Base-by-base conservation (phyloP, 768 basidiomycete genomes). In the Mycena filopes region DNA sequence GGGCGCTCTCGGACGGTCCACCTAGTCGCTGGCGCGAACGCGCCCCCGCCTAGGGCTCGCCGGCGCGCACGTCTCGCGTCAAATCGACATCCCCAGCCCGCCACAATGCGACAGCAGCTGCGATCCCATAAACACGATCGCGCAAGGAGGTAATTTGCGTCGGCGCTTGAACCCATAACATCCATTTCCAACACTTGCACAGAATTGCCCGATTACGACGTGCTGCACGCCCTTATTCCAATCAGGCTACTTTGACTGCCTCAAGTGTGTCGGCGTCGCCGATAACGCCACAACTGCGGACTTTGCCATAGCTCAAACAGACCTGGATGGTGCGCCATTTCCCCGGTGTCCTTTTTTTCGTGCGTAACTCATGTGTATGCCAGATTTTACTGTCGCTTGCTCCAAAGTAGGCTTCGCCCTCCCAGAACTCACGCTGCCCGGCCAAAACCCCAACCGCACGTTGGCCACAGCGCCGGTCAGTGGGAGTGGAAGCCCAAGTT, bases 191-290 rank as follows among this genome's bases (percentile, higher is more conserved):
- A 38, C 11, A 29, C 23, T 1, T 25, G 48, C 40, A 15, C 51
- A 77, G 79, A 65, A 46, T 18, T 81, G 80, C 55, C 49, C 72
- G 11, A 65, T 72, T 1, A 25, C 66, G 11, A 48, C 67, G 28
- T 86, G 84, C 59, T 86, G 85, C 69, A 74, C 79, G 7, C 60
- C 73, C 13, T 67, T 63, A 7, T 86, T 84, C 60, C 78, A 81
- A 61, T 74, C 68, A 0, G 57, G 65, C 5, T 84, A 81, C 68
- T 83, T 77, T 72, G 72, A 78, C 48, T 86, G 85, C 63, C 72
- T 83, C 65, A 38, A 71, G 4, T 86, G 85, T 60, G 71, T 80
- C 26, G 81, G 76, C 13, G 28, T 57, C 2, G 75, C 75, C 0
- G 60, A 67, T 26, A 69, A 77, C 55, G 65, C 72, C 1, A 75